Evolutionary conservation across 2,329 filamentous ascomycete genomes (phyloP).

Genomic region (Aspergillus felis): DNA sequence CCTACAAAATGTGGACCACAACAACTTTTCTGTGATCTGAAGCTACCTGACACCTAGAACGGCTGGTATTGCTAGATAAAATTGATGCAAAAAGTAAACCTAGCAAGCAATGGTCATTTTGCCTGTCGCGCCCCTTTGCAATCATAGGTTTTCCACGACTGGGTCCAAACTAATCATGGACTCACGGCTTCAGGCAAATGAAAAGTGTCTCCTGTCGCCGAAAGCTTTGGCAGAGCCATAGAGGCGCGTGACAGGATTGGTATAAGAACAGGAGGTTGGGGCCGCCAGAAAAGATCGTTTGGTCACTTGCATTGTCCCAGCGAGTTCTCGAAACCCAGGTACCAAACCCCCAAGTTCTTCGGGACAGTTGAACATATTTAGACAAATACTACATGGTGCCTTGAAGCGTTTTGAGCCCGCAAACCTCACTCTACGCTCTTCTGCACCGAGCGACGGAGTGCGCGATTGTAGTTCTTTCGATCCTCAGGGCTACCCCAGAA

Average conservation of each 20-base stretch:
- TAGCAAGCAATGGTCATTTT: not conserved
- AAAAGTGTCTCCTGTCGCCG: not conserved
- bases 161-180: not conserved
- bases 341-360: not conserved
- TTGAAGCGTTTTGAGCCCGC: not conserved
- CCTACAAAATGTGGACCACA: not conserved
- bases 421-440: constrained; percentile 31
- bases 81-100: not conserved
- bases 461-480: constrained; percentile 79
- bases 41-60: not conserved
- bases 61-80: not conserved
- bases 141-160: not conserved
- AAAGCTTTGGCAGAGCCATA: not conserved
- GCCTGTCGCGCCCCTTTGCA: not conserved
- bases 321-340: not conserved
- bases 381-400: not conserved
- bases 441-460: constrained; percentile 71
- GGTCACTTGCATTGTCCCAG: not conserved
- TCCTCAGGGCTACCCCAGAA: constrained; percentile 80
- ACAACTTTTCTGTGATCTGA: not conserved
- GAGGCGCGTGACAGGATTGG: not conserved
- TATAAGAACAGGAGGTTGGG: not conserved
- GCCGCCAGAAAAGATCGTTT: not conserved
- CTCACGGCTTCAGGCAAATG: not conserved
- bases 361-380: not conserved